Base-by-base conservation (phyloP, 2,329 filamentous ascomycete genomes). In the Penicillium sp. region DNA sequence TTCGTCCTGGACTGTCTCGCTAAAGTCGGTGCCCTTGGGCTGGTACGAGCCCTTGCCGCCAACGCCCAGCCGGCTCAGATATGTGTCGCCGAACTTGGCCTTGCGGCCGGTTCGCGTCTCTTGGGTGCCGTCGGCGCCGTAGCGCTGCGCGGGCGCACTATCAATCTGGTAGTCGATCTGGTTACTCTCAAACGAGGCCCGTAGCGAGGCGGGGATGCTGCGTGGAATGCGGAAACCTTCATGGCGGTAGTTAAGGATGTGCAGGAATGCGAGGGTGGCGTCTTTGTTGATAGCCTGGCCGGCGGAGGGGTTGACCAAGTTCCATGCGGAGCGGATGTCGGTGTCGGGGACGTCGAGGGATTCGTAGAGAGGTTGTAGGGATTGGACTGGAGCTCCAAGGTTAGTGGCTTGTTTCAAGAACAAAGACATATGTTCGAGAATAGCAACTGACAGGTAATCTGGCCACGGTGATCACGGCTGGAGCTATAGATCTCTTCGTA, bases 401-500 rank as follows among this genome's bases (percentile, higher is more conserved):
- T 61, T 46, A 59, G 49, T 12, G 29, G 12, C 38, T 35, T 15
- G 31, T 15, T 46, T n/a, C 24, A 39, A 15, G 7, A 27, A 23
- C 6, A 25, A 10, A 24, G 13, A 28, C n/a, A 13, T 44, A n/a
- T 23, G 23, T 25, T 25, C 29, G 33, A n/a, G 24, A 35, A 18
- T 35, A 33, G 23, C 27, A 35, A 74, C 85, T 64, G 68, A 89
- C 87, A 91, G 50, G 84, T 78, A 61, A 91, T 80, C 65, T 95
- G 89, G 57, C 93, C 93, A 44, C 91, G 85, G 68, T 86, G 82
- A 70, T 95, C 88, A 53, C 90, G 83, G 74, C 90, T 95, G 63
- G 95, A 90, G 57, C 87, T 87, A 74, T 97, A 98, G 72, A 98
- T 98, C 62, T 92, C 89, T 72, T 96, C 90, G 75, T 98, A 98